Base-by-base conservation (phyloP, 805 yeast genomes). In the Nakazawaea pomicola region DNA sequence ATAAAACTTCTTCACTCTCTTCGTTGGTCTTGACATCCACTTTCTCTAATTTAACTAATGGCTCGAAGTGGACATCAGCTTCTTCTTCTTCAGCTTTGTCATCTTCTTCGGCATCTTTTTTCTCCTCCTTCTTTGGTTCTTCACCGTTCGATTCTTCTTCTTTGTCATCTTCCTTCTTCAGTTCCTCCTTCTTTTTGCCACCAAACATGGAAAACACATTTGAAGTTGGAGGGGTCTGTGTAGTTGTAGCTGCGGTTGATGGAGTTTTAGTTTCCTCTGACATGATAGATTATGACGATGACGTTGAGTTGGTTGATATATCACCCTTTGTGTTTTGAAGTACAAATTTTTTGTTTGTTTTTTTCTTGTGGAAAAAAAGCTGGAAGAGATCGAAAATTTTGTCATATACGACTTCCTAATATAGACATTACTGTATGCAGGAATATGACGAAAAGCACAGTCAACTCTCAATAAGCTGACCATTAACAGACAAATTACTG, bases 1-100 rank as follows among this genome's bases (percentile, higher is more conserved):
- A 81, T 48, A 82, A 56, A 18, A 78, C 85, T 44, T 84, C 91
- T 68, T 88, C 96, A 49, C 86, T 76, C 65, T 88, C 96, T 65
- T 88, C 96, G 64, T 86, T 85, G 53, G 98, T 89, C 72, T 90
- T 91, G 50, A 91, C 95, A 29, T 93, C 98, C 36, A 93, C 97
- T 65, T 87, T 85, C 67, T 90, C 96, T 54, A 93, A 78, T 66
- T 87, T 85, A 47, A 93, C 97, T 49, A 93, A 70, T 39, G 99
- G 99, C 70, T 91, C 97, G 56, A 93, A 93, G 64, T 93, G 96
- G 48, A 93, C 91, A 54, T 85, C 89, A 43, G 80, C 83, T 49
- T 80, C 80, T 56, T 79, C 90, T 51, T 74, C 83, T 5, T 65
- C 80, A 46, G 70, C 83, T 16, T 75, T 82, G 19, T 75, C 84